Percentiles rank a stretch among this genome's conserved stretches.
Evolutionary conservation across 1,139 yeast genomes (phyloP).

Genomic region (Pichia sp.): DNA sequence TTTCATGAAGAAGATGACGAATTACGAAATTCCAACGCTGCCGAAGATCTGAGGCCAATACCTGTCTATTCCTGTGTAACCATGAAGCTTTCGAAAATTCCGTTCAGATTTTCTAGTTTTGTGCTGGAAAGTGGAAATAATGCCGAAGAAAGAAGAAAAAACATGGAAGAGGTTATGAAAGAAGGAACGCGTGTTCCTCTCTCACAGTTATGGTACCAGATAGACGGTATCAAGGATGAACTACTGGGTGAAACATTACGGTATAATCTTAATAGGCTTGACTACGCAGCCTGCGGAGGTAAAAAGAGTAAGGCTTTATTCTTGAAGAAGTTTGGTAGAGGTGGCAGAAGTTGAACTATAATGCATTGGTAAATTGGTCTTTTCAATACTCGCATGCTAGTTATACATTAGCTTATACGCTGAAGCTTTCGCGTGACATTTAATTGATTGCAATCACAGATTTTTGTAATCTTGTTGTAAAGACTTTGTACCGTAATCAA

Average conservation of each 20-base stretch:
- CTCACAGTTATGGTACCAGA: conserved; percentile 75
- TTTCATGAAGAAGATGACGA: conserved; percentile 20
- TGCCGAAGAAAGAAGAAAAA: conserved; percentile 47
- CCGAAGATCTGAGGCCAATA: conserved; percentile 29
- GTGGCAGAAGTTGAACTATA: conserved; percentile 8
- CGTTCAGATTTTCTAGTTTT: conserved; percentile 64
- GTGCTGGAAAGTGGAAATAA: conserved; percentile 63
- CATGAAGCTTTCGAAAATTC: conserved; percentile 57
- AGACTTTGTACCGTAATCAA: too few species aligned
- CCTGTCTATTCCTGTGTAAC: conserved; percentile 61
- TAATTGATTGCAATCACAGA: too few species aligned
- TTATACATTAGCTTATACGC: too few species aligned
- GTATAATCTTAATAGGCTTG: conserved; percentile 32
- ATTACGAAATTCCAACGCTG: background rate
- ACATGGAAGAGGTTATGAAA: conserved; percentile 59
- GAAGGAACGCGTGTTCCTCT: conserved; percentile 59
- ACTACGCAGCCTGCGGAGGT: conserved; percentile 31
- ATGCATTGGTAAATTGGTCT: too few species aligned
- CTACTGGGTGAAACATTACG: conserved; percentile 47
- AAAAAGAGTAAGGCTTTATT: conserved; percentile 30
- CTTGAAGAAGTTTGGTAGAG: conserved; percentile 13
- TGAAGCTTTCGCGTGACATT: too few species aligned
- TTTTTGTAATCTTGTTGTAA: too few species aligned
- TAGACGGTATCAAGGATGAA: conserved; percentile 76
- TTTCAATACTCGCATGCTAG: too few species aligned